phyloP scores from a whole-genome alignment of 2,329 filamentous ascomycete genomes.

The Trichoderma citrinoviride region DNA sequence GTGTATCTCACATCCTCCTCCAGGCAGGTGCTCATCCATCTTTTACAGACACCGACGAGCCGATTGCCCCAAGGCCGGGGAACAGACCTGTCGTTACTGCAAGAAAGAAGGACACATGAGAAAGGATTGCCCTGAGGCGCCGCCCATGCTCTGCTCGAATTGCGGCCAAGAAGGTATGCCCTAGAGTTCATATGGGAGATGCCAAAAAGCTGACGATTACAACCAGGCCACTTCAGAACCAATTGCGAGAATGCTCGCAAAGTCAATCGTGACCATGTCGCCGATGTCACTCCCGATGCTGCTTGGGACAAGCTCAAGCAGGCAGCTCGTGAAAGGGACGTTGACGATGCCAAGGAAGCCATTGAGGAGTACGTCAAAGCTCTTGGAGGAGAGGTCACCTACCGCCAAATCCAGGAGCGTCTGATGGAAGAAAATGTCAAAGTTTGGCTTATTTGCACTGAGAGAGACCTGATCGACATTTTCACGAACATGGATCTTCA shows the following conservation, averaged over 20 bases:
- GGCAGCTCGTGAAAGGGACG: constrained; percentile 53
- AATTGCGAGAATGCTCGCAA: constrained; percentile 60
- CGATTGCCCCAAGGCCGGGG: constrained; percentile 37
- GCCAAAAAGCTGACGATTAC: constrained; percentile 10
- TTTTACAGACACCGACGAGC: constrained; percentile 32
- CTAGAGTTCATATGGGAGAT: neutral
- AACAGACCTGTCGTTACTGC: constrained; percentile 45
- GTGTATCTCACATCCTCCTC: neutral
- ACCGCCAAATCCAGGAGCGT: constrained; percentile 57
- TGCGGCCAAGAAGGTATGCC: constrained; percentile 58
- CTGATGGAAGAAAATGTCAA: constrained; percentile 54
- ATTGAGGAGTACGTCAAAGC: constrained; percentile 62
- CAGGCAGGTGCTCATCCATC: neutral
- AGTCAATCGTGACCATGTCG: constrained; percentile 52
- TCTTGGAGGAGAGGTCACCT: constrained; percentile 52
- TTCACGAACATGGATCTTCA: constrained; percentile 72
- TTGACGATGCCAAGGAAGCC: constrained; percentile 61
- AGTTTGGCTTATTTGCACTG: constrained; percentile 61
- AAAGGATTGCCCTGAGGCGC: constrained; percentile 61
- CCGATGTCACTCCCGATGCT: constrained; percentile 49
- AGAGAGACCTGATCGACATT: constrained; percentile 54
- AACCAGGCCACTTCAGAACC: constrained; percentile 51
- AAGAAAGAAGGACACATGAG: constrained; percentile 52
- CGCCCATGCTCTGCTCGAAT: constrained; percentile 56
- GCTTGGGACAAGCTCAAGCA: constrained; percentile 57